Evolutionary conservation across 495 filamentous ascomycete genomes (phyloP).

Genomic region (Hypoxylon fragiforme): DNA sequence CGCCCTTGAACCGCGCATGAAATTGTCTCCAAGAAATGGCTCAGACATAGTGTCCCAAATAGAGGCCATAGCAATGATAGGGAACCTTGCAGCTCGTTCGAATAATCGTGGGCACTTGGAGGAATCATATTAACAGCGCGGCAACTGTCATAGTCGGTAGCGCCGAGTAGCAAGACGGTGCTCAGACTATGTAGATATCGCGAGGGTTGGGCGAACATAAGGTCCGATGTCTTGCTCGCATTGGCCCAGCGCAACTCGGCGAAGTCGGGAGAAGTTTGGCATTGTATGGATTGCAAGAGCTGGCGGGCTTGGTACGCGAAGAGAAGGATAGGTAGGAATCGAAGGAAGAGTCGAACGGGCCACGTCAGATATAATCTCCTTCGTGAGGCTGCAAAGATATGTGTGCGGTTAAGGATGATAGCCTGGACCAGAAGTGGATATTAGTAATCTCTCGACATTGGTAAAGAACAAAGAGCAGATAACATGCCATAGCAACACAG

Average conservation of each 20-base stretch:
- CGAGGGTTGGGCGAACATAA: slow-evolving; percentile 74
- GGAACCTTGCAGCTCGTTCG: slow-evolving; percentile 65
- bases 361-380: slow-evolving; percentile 72
- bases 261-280: slow-evolving; percentile 85
- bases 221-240: slow-evolving; percentile 62
- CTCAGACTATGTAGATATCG: slow-evolving; percentile 70
- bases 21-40: slow-evolving; percentile 86
- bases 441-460: slow-evolving; percentile 40
- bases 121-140: slow-evolving; percentile 71
- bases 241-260: slow-evolving; percentile 72
- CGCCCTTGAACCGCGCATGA: slow-evolving; percentile 89
- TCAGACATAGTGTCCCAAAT: slow-evolving; percentile 77
- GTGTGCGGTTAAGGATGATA: slow-evolving; percentile 85
- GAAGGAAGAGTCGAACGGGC: slow-evolving; percentile 70
- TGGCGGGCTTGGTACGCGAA: slow-evolving; percentile 67
- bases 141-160: slow-evolving; percentile 70
- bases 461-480: not conserved
- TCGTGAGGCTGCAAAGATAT: slow-evolving; percentile 88
- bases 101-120: slow-evolving; percentile 41
- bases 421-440: slow-evolving; percentile 43
- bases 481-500: slow-evolving; percentile 68
- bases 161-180: slow-evolving; percentile 68
- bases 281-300: slow-evolving; percentile 83
- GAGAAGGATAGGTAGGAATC: slow-evolving; percentile 74
- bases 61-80: slow-evolving; percentile 85